Evolutionary conservation across 2,329 filamentous ascomycete species (phyloP), one percentile per base, ranked within the genome.

Genomic region (Microcyclospora pomicola): DNA sequence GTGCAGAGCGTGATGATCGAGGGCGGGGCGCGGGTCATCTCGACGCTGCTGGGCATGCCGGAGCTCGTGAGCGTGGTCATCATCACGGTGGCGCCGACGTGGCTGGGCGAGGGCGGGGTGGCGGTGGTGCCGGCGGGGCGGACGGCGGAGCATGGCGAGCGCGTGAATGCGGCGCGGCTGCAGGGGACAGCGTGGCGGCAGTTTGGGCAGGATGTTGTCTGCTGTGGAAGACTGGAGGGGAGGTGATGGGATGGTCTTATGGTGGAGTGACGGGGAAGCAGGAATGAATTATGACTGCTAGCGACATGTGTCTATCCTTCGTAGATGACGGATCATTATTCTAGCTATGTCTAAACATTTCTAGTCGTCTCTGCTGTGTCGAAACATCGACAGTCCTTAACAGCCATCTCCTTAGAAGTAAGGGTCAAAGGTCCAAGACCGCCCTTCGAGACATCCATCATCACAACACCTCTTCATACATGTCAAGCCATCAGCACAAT

Each of bases 1-100:
- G 63, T 94, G 33, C 59, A 62, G 37, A 94, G 85, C 54, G 68
- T 95, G 41, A 95, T 95, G 88, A 71, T 96, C 35, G 88, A 96
- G 59, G 88, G 88, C 0, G 88, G 88, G 9, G 87, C 74, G 0
- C 66, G 69, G 9, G 76, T 95, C 27, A 84, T 96, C 55, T 92
- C 91, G 55, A 74, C 80, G 29, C 62, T 96, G 13, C 67, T 96
- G n/a, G 40, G 42, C 14, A 66, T 71, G 30, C 67, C 72, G 2
- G 63, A 65, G 19, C 63, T 86, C 7, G 67, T 93, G 31, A 72
- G 84, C 53, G 80, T 80, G 2, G 77, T 94, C 35, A 81, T 96
- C 50, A 70, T 95, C 41, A 95, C 88, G 0, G 77, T 95, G 52
- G 86, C 88, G 2, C 88, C 88, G 7, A 84, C 77, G 0, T 96